These are phyloP conservation scores for Colletotrichum simmondsii DNA, from an alignment of 2,329 filamentous ascomycete genomes.

Conservation along the genomic window DNA sequence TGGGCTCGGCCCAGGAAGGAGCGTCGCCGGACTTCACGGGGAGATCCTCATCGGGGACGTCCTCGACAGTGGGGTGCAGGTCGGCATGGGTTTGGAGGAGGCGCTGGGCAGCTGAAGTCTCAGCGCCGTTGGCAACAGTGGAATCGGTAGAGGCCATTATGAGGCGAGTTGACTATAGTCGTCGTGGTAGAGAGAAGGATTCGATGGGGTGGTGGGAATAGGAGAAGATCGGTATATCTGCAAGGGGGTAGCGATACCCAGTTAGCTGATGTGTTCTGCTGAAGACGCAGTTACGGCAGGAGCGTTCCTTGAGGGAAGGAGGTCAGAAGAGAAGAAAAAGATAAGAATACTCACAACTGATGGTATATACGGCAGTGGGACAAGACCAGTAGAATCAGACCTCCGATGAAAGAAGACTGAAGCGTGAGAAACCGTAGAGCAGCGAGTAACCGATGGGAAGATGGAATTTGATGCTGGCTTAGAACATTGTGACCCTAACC, in stretches of 20 bases:
- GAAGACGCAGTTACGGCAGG: neutral
- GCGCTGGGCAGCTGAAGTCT: constrained; percentile 68
- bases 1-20: constrained; percentile 58
- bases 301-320: neutral
- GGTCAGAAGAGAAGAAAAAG: neutral
- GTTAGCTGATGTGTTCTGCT: neutral
- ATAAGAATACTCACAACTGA: constrained; percentile 19
- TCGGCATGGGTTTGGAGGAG: constrained; percentile 72
- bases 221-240: constrained; percentile 28
- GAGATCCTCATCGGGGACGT: constrained; percentile 83
- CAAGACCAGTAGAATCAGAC: constrained; percentile 34
- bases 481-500: constrained; percentile 49
- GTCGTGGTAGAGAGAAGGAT: constrained; percentile 9
- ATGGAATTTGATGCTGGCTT: constrained; percentile 38
- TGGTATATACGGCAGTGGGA: constrained; percentile 24
- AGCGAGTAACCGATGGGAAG: constrained; percentile 30
- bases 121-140: constrained; percentile 48
- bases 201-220: constrained; percentile 17
- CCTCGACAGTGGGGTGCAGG: constrained; percentile 79
- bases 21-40: constrained; percentile 61
- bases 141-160: constrained; percentile 55
- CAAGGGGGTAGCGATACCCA: neutral
- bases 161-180: neutral
- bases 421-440: constrained; percentile 33
- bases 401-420: constrained; percentile 33